Percentiles rank a stretch among this genome's conserved stretches.
Conservation (phyloP, 306 rosid species). For the Prosopis cineraria region DNA sequence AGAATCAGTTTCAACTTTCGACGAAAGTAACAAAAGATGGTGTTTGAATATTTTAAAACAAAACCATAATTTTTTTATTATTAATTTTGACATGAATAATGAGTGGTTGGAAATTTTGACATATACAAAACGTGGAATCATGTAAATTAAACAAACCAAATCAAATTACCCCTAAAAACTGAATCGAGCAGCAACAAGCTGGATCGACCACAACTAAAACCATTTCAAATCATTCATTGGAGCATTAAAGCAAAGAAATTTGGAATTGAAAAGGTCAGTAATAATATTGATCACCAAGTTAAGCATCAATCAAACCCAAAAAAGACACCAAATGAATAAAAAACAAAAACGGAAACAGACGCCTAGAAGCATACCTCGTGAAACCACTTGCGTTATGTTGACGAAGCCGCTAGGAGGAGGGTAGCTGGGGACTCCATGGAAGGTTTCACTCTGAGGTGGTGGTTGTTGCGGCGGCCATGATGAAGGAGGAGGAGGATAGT, state of each 20-base stretch:
- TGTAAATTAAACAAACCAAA: neutral
- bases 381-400: constrained; percentile 77
- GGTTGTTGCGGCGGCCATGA: no score
- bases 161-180: neutral
- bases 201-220: neutral
- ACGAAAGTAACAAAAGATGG: no score
- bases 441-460: no score
- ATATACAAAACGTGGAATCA: no score
- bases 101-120: no score
- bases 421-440: no score
- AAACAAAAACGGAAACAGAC: neutral
- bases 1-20: no score
- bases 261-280: neutral
- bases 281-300: constrained; percentile 12
- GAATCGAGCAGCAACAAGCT: neutral
- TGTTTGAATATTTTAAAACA: no score
- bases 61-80: no score
- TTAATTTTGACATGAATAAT: no score
- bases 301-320: constrained; percentile 21
- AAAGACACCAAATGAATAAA: neutral
- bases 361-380: constrained; percentile 54
- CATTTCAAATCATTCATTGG: neutral
- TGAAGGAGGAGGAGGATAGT: no score
- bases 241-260: neutral
- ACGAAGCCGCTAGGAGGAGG: no score